Evolutionary conservation across 2,329 filamentous ascomycete genomes (phyloP), one percentile per base, ranked within the genome.

Genomic region (Epicoccum nigrum): DNA sequence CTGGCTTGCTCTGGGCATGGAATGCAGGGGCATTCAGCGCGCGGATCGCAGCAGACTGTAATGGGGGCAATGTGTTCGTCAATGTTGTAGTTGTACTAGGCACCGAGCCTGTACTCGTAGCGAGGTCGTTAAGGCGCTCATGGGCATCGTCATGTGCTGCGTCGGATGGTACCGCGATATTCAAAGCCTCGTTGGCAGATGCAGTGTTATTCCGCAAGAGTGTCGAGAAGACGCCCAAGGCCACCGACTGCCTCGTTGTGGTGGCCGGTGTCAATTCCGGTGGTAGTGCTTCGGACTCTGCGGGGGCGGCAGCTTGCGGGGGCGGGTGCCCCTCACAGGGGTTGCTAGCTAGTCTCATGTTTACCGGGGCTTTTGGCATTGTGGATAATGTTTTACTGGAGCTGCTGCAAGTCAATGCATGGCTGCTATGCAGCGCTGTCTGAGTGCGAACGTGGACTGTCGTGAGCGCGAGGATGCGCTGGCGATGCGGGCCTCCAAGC

Each of bases 371-470:
- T 56, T 65, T 60, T 60, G 59, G 54, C 66, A 71, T 71, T 64
- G 68, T 72, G 62, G 46, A 37, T 56, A 54, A 13, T 64, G 59
- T 51, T 64, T 64, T 65, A 59, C 60, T 68, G 63, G 64, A 64
- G 62, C 67, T 70, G 65, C 67, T 68, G 65, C 68, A 70, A 60
- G 63, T 69, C 65, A 68, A 66, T 72, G 70, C 69, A 72, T 71
- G 58, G 55, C 54, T 63, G 64, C 63, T 65, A 66, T 64, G 62
- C 65, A 59, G 58, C 60, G 58, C 60, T 45, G 64, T 67, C 58
- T 62, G 64, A 63, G 59, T 62, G 66, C 65, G 66, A 38, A 54
- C 61, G 64, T 65, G 62, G 68, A 64, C 66, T 69, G 69, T 63
- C 41, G 67, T 69, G 67, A 63, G 65, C 60, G 63, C 62, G 61